Conservation (phyloP, 2,329 filamentous ascomycete genomes). For the Thermoascus crustaceus region DNA sequence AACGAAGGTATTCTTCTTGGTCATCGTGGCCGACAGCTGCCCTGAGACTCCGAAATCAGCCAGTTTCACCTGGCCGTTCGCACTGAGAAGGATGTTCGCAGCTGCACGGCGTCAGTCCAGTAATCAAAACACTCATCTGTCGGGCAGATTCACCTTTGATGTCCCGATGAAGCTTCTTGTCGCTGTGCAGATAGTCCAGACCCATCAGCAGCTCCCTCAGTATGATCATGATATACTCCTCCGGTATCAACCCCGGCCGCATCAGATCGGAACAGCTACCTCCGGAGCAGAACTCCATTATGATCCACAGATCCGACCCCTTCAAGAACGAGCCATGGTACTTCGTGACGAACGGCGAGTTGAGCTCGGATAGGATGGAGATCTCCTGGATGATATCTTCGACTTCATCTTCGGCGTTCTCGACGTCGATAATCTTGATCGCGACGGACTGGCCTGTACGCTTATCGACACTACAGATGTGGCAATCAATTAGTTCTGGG, state of each 20-base stretch:
- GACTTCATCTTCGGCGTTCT: constrained; percentile 97
- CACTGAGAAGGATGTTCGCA: constrained; percentile 81
- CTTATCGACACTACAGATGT: constrained; percentile 79
- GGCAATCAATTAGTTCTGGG: too few species aligned
- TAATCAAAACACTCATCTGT: not conserved
- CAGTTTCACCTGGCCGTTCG: constrained; percentile 91
- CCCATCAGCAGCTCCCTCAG: constrained; percentile 81
- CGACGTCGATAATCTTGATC: constrained; percentile 98
- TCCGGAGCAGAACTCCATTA: constrained; percentile 98
- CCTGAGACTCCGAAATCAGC: constrained; percentile 97
- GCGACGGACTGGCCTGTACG: constrained; percentile 87
- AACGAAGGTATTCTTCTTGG: constrained; percentile 98
- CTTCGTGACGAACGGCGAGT: constrained; percentile 93
- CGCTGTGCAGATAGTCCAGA: constrained; percentile 83
- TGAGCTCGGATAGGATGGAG: constrained; percentile 88
- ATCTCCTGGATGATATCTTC: constrained; percentile 99
- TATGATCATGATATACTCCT: constrained; percentile 97
- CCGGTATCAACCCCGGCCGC: constrained; percentile 83
- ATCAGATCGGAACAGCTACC: constrained; percentile 93
- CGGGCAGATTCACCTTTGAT: constrained; percentile 66
- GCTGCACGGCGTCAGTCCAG: constrained; percentile 44
- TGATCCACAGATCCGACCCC: constrained; percentile 94
- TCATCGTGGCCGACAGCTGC: constrained; percentile 95
- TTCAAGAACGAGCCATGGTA: constrained; percentile 97
- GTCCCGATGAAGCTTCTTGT: constrained; percentile 93